Base-by-base conservation (phyloP, 306 rosid genomes). In the Castanea sativa region DNA sequence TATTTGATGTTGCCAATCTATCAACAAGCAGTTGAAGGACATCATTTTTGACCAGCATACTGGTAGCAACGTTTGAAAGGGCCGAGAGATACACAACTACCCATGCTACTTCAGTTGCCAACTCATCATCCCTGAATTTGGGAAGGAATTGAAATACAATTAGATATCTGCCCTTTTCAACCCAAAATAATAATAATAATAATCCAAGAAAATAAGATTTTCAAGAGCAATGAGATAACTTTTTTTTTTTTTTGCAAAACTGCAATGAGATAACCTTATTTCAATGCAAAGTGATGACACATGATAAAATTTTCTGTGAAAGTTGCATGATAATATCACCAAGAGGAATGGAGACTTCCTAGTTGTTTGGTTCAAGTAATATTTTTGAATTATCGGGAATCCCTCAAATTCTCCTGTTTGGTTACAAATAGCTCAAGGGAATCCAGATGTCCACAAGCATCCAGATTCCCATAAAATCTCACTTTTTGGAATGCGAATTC, bases 41-140 rank as follows among this genome's bases (percentile, higher is more conserved):
- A 51, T 90, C 94, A 9, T 89, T 88, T 92, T 91, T 90, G 90
- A 89, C 92, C 77, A 93, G 85, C 86, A 90, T 78, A 76, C 89
- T 33, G 52, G 90, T 88, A 73, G 97, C 98, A 52, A 88, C 73
- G 83, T 96, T 90, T 85, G 98, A 93, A 84, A 93, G 97, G 19
- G 98, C 97, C 14, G 98, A 93, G 19, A 96, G 92, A 87, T 96
- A 96, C 78, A 91, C 98, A 73, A 90, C 90, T 57, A 96, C 96
- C 99, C 98, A 96, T 72, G 96, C 97, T 78, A 93, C 94, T 86
- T 96, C 99, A 79, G 98, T 96, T 51, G 93, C 93, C 86, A 93
- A 84, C 76, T 93, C 97, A 72, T 93, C 98, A 53, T 96, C 99
- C 92, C 99, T 96, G 90, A 75, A 82, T 67, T 73, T 76, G 56